Evolutionary conservation across 768 basidiomycete genomes (phyloP), one percentile per base, ranked within the genome.

Genomic region (Tulasnella sp.): DNA sequence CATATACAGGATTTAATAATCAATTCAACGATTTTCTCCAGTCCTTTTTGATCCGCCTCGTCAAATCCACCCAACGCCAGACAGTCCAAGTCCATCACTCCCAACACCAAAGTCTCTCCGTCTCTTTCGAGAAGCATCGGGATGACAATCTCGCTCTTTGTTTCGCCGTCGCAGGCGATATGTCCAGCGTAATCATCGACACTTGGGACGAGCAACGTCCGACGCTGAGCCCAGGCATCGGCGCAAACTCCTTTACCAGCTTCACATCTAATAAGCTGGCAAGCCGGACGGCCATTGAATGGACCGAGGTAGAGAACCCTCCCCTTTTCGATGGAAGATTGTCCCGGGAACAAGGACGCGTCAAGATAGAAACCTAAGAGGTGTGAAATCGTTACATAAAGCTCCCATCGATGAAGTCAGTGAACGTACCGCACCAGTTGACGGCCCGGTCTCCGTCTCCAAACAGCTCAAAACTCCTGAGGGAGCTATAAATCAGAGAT

Each of bases 141-240:
- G 66, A 90, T 82, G 29, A 97, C 95, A 66, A 98, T 87, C 79
- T 98, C 96, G 76, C 91, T 92, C 77, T 89, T 89, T 2, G 95
- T 96, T 69, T 89, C 88, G 26, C 88, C 91, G 76, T 98, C 95
- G 77, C 96, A 98, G 2, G 94, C 92, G 74, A 97, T 96, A 78
- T 98, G 96, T 0, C 95, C 94, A 0, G 92, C 92, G 77, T 94
- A 94, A 14, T 79, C 80, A 35, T 91, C 85, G 26, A 98, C 94
- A 73, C 95, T 86, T 22, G 83, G 81, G 1, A 96, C 92, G 22
- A 94, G 77, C 6, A 92, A 70, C 0, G 89, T 86, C 75, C 82
- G 77, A 52, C 79, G 80, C 66, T 83, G 83, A 17, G 88, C 70
- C 79, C 87, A 96, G 1, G 90, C 89, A 67, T 88, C 89, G 7